Base-by-base conservation (phyloP, 495 filamentous ascomycete species). In the Pseudomonodictys pantanalensis region DNA sequence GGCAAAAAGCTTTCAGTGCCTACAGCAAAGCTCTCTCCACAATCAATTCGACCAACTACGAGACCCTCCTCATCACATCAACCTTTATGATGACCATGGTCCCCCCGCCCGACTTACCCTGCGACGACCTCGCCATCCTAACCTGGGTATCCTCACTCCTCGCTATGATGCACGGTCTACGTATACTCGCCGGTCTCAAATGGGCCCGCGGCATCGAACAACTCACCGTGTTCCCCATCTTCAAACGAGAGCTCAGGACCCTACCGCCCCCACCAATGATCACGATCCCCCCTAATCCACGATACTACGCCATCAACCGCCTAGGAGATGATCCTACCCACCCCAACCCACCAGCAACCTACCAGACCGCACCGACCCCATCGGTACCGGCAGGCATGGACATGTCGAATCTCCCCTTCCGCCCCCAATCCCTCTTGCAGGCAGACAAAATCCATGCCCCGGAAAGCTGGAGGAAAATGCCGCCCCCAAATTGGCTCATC, bases 291-390 rank as follows among this genome's bases (percentile, higher is more conserved):
- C n/a, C 42, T 2, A 32, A 39, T 15, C 12, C 29, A 24, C 9
- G 45, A 26, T 15, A 48, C 5, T 52, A 47, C 22, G 12, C 47
- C 18, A 1, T 9, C 22, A 22, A 9, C 10, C 22, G 20, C 1
- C 8, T 39, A 1, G 49, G 50, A 2, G 23, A 39, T 0, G 44
- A 23, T 7, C 43, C 51, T 17, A 23, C 12, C 12, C 18, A 20
- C 8, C 51, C 58, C 23, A 56, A 62, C 22, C 58, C 58, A 15
- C 41, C 51, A 2, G 7, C 51, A 3, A 43, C 18, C 6, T 55
- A 62, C 25, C 18, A 35, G 18, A 17, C 3, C 3, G 3, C 0
- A 10, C 80, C 96, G 23, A 96, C 92, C 0, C 80, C 96, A 4
- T 87, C 83, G 12, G 20, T n/a, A 15, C 15, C 15, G 15, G 38